These are phyloP conservation scores for Cladosporium sp. DNA, from an alignment of 2,329 filamentous ascomycete genomes.

Conservation along the genomic window DNA sequence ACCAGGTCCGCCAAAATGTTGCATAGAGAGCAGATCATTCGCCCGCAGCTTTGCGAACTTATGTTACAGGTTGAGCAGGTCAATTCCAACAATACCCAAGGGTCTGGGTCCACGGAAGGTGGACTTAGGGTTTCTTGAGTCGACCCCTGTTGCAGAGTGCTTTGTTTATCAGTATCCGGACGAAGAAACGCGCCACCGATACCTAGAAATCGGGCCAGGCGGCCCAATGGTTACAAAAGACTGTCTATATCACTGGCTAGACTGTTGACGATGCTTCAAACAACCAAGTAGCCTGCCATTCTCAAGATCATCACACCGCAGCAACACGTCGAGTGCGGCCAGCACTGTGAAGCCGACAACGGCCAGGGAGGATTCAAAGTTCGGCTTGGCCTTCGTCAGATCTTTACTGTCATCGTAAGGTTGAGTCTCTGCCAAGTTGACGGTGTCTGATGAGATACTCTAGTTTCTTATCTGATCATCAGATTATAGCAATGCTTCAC, in stretches of 20 bases:
- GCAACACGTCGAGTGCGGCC: background rate
- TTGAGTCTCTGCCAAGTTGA: constrained; percentile 5
- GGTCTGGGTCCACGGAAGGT: background rate
- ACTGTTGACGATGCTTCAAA: background rate
- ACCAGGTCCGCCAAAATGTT: background rate
- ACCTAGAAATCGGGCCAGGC: background rate
- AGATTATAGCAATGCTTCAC: background rate
- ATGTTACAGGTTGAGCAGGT: background rate
- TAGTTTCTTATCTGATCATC: constrained; percentile 11
- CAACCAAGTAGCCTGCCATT: background rate
- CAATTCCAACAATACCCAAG: too few relatives aligned
- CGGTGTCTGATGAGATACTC: background rate
- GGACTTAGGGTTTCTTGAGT: background rate
- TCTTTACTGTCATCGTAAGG: background rate
- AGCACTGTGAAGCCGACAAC: background rate
- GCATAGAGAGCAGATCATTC: background rate
- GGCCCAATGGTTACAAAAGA: background rate
- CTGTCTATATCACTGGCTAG: background rate
- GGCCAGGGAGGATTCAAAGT: background rate
- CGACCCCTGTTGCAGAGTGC: background rate
- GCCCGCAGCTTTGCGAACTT: background rate
- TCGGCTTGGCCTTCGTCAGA: background rate
- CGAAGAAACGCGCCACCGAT: background rate
- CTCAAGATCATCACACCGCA: background rate
- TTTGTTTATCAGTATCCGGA: background rate